These are phyloP conservation scores for Penicillium coprophilum DNA, from an alignment of 495 filamentous ascomycete species.

Conservation along the genomic window DNA sequence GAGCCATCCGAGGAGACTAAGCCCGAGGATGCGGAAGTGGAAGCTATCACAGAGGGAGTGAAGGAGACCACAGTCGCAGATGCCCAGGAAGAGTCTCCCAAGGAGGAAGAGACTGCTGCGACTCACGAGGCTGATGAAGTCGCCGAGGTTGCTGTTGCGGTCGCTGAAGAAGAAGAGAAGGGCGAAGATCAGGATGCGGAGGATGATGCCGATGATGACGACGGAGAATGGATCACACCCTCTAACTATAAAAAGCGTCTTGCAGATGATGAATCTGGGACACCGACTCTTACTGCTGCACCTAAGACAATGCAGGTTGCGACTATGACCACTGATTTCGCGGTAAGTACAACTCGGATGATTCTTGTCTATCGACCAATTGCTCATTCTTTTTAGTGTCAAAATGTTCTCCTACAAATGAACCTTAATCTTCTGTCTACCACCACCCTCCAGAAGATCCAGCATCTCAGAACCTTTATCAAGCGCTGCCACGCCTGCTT, in stretches of 20 bases:
- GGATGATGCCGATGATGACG: constrained; percentile 57
- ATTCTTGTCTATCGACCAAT: neutral
- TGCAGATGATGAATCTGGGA: constrained; percentile 58
- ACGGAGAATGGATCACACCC: constrained; percentile 92
- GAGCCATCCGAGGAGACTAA: constrained; percentile 30
- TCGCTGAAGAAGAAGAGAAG: constrained; percentile 25
- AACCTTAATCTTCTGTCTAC: constrained; percentile 89
- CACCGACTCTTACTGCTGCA: constrained; percentile 48
- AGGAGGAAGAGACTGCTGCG: constrained; percentile 18
- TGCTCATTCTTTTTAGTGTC: constrained; percentile 45
- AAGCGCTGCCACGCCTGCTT: constrained; percentile 96
- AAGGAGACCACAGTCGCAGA: constrained; percentile 29
- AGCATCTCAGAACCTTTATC: constrained; percentile 78
- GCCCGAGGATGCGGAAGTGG: constrained; percentile 28
- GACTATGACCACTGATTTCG: constrained; percentile 89
- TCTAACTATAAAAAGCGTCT: constrained; percentile 85
- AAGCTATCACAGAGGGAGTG: constrained; percentile 32
- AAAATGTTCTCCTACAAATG: constrained; percentile 92
- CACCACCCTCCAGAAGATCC: constrained; percentile 66
- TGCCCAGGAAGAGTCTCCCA: constrained; percentile 10
- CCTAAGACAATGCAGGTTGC: constrained; percentile 73
- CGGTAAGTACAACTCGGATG: constrained; percentile 52
- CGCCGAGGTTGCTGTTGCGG: constrained; percentile 6
- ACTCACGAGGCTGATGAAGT: constrained; percentile 12
- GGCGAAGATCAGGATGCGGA: constrained; percentile 36